Base-by-base conservation (phyloP, 306 rosid genomes). In the Ormosia emarginata region DNA sequence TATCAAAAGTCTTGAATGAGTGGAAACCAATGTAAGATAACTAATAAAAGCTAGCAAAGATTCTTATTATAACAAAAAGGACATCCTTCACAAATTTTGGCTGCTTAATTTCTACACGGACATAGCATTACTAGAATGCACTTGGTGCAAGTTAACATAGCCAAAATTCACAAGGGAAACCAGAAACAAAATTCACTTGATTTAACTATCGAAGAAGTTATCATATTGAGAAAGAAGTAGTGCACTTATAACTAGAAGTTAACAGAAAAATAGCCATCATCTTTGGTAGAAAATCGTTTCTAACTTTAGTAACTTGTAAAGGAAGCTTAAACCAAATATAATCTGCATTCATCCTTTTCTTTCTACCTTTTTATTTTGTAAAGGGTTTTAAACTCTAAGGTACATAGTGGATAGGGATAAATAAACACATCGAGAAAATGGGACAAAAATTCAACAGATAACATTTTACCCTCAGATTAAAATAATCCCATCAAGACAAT, bases 31-130 rank as follows among this genome's bases (percentile, higher is more conserved):
- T 75, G 69, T 56, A 59, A 63, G 30, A 71, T 55, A 79, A 46
- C 46, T 10, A 47, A 64, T 29, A 33, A 52, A 50, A 71, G 43
- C 44, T 74, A 76, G 53, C 7, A 49, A 40, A 17, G n/a, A 2
- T 74, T 46, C 50, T 74, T 24, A 41, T 13, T 6, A 30, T 34
- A 74, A 80, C 53, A 77, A 66, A 49, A 7, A 77, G 57, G 24
- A 61, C 80, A 79, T 17, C 41, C 64, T 65, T 58, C 83, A 85
- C 17, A 85, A 59, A 61, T 52, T 63, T 47, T 52, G 37, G 43
- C 69, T 7, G 14, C 33, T 8, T 11, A 58, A 79, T 29, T 47
- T 80, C 43, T 52, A 5, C 43, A 46, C 18, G 0, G 18, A 29
- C 14, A 59, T 76, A 40, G 37, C 52, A 43, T 73, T 73, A 50